A percentile compares a stretch with the other conserved stretches of the same genome.
Evolutionary conservation across 768 basidiomycete species (phyloP).

Genomic region (Serendipita indica): DNA sequence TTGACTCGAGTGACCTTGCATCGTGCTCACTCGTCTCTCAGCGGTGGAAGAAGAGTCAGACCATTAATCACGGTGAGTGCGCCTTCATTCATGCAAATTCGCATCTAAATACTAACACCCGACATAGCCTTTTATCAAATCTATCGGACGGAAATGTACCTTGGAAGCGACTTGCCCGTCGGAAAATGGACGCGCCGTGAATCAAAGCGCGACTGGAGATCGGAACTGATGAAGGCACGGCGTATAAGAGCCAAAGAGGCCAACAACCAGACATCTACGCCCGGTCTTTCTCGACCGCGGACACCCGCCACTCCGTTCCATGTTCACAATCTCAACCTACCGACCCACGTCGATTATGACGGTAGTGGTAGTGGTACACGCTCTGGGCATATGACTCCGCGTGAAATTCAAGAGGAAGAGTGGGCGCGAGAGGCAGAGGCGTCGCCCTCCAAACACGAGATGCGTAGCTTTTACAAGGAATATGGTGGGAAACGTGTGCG

Average conservation of each 20-base stretch:
- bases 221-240: slow-evolving; percentile 1
- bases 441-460: not conserved
- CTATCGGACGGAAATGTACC: not conserved
- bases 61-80: not conserved
- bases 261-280: not conserved
- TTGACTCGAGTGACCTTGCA: not conserved
- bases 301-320: no score
- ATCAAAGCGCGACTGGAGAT: slow-evolving; percentile 6
- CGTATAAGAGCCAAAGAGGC: not conserved
- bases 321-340: no score
- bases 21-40: slow-evolving; percentile 1
- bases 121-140: not conserved
- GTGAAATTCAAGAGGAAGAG: slow-evolving; percentile 4
- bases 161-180: not conserved
- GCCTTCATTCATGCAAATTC: not conserved
- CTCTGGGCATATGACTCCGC: not conserved
- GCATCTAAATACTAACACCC: not conserved
- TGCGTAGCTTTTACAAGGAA: not conserved
- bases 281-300: not conserved
- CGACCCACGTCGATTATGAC: not conserved
- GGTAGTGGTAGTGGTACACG: not conserved
- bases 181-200: slow-evolving; percentile 5
- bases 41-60: slow-evolving; percentile 9
- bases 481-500: not conserved
- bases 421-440: not conserved